These are phyloP conservation scores for Sporisorium reilianum DNA, from an alignment of 1,284 basidiomycete species.

Conservation along the genomic window DNA sequence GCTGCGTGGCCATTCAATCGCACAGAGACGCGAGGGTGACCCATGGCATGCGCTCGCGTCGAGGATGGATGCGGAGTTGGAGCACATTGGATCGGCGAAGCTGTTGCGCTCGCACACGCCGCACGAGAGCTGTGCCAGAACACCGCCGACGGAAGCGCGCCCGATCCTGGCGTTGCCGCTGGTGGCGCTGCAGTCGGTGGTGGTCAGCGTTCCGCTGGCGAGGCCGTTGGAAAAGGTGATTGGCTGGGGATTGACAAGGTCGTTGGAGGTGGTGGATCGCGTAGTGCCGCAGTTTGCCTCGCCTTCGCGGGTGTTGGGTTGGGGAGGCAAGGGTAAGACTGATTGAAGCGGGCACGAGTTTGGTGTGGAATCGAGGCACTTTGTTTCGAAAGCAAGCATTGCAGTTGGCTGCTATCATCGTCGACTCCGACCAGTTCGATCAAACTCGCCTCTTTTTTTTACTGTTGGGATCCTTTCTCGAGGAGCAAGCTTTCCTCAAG, in stretches of 20 bases:
- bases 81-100: slow-evolving; percentile 29
- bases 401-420: too few relatives aligned
- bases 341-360: slow-evolving; percentile 10
- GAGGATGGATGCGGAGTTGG: slow-evolving; percentile 39
- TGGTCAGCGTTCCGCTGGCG: slow-evolving; percentile 16
- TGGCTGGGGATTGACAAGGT: slow-evolving; percentile 9
- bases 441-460: too few relatives aligned
- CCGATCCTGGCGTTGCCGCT: slow-evolving; percentile 9
- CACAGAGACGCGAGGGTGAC: background rate
- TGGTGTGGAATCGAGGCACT: too few relatives aligned
- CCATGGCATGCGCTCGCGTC: slow-evolving; percentile 35
- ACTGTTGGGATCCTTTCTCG: too few relatives aligned
- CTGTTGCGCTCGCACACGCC: slow-evolving; percentile 27
- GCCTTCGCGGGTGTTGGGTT: slow-evolving; percentile 7
- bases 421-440: too few relatives aligned
- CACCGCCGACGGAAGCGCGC: slow-evolving; percentile 6
- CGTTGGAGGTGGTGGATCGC: slow-evolving; percentile 13
- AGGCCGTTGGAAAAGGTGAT: slow-evolving; percentile 8
- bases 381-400: too few relatives aligned
- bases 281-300: slow-evolving; percentile 11
- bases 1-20: background rate
- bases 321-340: slow-evolving; percentile 16
- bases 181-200: slow-evolving; percentile 5
- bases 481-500: too few relatives aligned
- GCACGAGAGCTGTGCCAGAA: slow-evolving; percentile 33